Evolutionary conservation across 257 asterid genomes (phyloP).

Genomic region (Salvia rosmarinus): DNA sequence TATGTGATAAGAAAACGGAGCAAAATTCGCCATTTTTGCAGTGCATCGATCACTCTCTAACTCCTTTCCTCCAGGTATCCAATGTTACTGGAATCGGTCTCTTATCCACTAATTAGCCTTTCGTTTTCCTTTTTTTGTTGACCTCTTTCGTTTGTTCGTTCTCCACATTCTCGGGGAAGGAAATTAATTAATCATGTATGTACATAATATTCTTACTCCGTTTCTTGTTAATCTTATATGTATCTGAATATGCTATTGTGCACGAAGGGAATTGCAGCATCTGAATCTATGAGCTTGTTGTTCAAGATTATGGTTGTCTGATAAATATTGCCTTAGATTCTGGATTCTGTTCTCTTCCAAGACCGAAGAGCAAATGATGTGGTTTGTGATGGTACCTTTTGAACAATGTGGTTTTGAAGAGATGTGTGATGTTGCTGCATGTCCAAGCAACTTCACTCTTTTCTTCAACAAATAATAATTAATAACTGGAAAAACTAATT

Average conservation of each 20-base stretch:
- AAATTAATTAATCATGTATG: slow-evolving; percentile 57
- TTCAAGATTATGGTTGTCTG: neutral
- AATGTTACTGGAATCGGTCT: slow-evolving; percentile 52
- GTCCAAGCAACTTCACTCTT: slow-evolving; percentile 30
- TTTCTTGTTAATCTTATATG: slow-evolving; percentile 34
- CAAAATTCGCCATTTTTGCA: slow-evolving; percentile 44
- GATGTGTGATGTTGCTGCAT: slow-evolving; percentile 28
- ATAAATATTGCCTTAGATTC: too few species aligned
- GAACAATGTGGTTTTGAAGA: neutral
- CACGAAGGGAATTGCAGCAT: slow-evolving; percentile 27
- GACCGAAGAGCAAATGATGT: slow-evolving; percentile 5
- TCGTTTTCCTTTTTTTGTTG: slow-evolving; percentile 19
- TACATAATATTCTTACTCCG: slow-evolving; percentile 39
- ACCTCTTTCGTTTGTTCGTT: neutral
- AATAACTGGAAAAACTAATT: neutral
- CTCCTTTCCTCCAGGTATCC: slow-evolving; percentile 46
- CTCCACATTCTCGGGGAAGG: slow-evolving; percentile 25
- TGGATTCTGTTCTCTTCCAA: slow-evolving; percentile 10
- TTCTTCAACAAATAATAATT: too few species aligned
- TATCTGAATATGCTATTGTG: slow-evolving; percentile 16
- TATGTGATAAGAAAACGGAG: slow-evolving; percentile 32
- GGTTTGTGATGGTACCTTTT: neutral
- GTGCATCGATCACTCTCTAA: too few species aligned
- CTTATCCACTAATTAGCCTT: slow-evolving; percentile 46
- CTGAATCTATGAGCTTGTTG: slow-evolving; percentile 1